Conservation (phyloP, 495 filamentous ascomycete genomes). For the Daldinia decipiens region DNA sequence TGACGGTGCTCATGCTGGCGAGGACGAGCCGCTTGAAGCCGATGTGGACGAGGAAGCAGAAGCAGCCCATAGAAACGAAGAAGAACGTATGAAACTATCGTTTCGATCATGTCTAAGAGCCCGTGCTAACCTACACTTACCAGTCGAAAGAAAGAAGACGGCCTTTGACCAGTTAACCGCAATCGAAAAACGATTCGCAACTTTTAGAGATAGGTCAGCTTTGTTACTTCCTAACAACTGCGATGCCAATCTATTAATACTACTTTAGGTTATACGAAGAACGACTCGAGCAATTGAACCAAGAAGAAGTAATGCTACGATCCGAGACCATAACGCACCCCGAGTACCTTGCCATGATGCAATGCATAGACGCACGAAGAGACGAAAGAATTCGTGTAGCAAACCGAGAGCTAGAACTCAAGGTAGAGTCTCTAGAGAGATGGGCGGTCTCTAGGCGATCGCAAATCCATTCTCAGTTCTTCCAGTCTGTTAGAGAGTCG, state of each 20-base stretch:
- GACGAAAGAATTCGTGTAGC: conserved; percentile 82
- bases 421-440: conserved; percentile 73
- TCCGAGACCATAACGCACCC: conserved; percentile 83
- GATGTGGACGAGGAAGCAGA: conserved; percentile 65
- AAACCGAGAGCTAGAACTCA: conserved; percentile 74
- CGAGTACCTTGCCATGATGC: conserved; percentile 85
- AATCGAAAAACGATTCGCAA: conserved; percentile 86
- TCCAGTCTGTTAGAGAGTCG: conserved; percentile 81
- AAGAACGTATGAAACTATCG: conserved; percentile 73
- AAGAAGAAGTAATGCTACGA: conserved; percentile 84
- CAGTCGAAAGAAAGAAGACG: conserved; percentile 80
- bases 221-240: neutral
- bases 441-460: conserved; percentile 80
- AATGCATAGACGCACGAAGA: conserved; percentile 81
- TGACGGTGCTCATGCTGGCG: conserved; percentile 53
- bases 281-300: conserved; percentile 78
- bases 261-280: conserved; percentile 81
- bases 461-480: conserved; percentile 86
- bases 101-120: neutral
- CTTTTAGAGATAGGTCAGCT: conserved; percentile 83
- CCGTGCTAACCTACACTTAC: conserved; percentile 53
- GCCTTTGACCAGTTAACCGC: conserved; percentile 81
- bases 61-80: conserved; percentile 67
- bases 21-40: conserved; percentile 59
- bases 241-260: conserved; percentile 29